Percentiles rank a stretch among this genome's conserved stretches.
Evolutionary conservation across 306 rosid species (phyloP).

Genomic region (Prunus salicina): DNA sequence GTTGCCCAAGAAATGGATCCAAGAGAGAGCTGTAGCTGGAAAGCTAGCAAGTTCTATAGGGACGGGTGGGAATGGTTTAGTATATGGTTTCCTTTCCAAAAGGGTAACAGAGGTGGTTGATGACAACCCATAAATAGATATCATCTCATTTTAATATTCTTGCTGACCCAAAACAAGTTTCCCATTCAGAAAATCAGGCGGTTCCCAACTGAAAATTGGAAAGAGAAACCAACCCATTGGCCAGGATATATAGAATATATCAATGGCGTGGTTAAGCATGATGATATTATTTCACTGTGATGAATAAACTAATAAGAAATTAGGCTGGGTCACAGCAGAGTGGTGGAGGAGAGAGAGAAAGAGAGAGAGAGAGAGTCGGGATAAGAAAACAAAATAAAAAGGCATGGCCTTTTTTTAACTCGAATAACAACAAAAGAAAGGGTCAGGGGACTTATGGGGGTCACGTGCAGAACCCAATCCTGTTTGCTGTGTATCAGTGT

Average conservation of each 20-base stretch:
- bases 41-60: not conserved
- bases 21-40: not conserved
- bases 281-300: not conserved
- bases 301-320: not conserved
- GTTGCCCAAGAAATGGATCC: conserved; percentile 14
- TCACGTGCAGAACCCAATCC: conserved; percentile 49
- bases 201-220: not conserved
- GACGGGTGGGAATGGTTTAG: conserved; percentile 11
- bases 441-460: conserved; percentile 34
- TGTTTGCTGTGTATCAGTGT: not conserved
- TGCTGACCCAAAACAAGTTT: not conserved
- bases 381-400: not conserved
- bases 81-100: conserved; percentile 14
- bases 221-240: not conserved
- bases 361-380: not conserved
- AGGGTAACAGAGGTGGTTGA: conserved; percentile 11
- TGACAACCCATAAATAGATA: conserved; percentile 11
- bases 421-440: conserved; percentile 19
- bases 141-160: not conserved
- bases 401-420: not conserved
- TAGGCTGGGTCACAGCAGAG: not conserved
- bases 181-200: not conserved
- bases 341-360: not conserved
- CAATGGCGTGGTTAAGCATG: not conserved
- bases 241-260: not conserved